Evolutionary conservation across 1,284 basidiomycete species (phyloP).

Genomic region (Cryptococcus sp.): DNA sequence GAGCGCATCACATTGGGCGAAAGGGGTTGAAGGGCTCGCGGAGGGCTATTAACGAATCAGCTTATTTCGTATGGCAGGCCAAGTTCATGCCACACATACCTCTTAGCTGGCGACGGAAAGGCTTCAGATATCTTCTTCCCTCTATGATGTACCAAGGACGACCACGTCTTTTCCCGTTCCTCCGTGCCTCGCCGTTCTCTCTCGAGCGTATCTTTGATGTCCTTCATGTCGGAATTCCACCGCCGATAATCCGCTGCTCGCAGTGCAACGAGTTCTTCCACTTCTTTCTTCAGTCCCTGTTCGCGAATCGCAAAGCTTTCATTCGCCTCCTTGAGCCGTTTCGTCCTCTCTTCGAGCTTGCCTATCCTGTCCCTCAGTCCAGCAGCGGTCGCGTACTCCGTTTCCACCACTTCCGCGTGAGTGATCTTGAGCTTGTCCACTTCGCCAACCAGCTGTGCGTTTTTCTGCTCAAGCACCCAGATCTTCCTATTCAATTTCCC

Average conservation of each 20-base stretch:
- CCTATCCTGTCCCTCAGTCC: constrained; percentile 27
- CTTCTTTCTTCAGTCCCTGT: constrained; percentile 5
- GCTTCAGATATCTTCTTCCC: neutral
- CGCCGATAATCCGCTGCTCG: neutral
- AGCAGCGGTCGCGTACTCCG: constrained; percentile 22
- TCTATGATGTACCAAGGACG: neutral
- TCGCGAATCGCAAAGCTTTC: neutral
- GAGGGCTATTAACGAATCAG: constrained; percentile 8
- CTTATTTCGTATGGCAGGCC: neutral
- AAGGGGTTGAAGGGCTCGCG: constrained; percentile 21
- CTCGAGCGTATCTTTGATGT: constrained; percentile 1
- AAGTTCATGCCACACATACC: neutral
- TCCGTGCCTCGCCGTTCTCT: constrained; percentile 2
- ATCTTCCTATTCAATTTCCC: constrained; percentile 29
- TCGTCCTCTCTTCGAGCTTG: constrained; percentile 1
- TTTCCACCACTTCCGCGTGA: constrained; percentile 14
- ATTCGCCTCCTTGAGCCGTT: neutral
- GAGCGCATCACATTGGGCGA: constrained; percentile 20
- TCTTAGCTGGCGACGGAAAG: neutral
- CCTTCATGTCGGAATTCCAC: neutral
- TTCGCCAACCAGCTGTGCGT: constrained; percentile 11
- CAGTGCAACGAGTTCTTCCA: constrained; percentile 1
- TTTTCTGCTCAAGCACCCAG: constrained; percentile 29
- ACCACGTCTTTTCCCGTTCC: constrained; percentile 8
- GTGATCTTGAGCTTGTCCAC: constrained; percentile 11